phyloP scores from a whole-genome alignment of 148 eudicot species.

The Rhododendron vialii region DNA sequence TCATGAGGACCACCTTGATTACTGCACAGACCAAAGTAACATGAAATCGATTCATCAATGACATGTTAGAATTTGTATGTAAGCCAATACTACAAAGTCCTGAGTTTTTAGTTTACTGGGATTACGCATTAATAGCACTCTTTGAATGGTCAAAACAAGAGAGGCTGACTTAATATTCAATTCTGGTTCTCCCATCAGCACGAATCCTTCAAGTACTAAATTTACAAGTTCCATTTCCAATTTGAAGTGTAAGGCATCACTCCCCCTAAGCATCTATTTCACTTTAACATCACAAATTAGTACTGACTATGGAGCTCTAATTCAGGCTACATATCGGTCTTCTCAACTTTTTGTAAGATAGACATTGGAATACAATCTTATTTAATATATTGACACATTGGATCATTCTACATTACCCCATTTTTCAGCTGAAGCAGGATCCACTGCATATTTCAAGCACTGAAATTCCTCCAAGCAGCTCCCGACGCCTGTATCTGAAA shows the following conservation, averaged over 20 bases:
- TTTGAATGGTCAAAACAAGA: background rate
- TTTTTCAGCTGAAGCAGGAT: slow-evolving; percentile 22
- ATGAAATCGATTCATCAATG: background rate
- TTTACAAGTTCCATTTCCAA: slow-evolving; percentile 1
- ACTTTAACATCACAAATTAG: background rate
- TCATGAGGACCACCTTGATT: background rate
- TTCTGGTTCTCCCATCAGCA: background rate
- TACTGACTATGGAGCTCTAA: background rate
- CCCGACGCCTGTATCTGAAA: slow-evolving; percentile 81
- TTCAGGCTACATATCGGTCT: background rate
- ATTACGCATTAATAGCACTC: background rate
- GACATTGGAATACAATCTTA: background rate
- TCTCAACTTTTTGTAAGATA: background rate
- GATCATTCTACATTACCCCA: slow-evolving; percentile 39
- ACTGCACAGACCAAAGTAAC: background rate
- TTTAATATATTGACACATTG: background rate
- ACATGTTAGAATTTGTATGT: background rate
- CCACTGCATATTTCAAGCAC: slow-evolving; percentile 28
- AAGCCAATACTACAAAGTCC: background rate
- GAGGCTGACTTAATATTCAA: background rate
- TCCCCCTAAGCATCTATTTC: background rate
- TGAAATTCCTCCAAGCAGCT: slow-evolving; percentile 67
- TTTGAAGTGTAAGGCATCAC: background rate
- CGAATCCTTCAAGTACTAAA: background rate
- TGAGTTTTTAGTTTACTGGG: background rate